Conservation (phyloP, 257 asterid genomes). For the Solanum pennellii region DNA sequence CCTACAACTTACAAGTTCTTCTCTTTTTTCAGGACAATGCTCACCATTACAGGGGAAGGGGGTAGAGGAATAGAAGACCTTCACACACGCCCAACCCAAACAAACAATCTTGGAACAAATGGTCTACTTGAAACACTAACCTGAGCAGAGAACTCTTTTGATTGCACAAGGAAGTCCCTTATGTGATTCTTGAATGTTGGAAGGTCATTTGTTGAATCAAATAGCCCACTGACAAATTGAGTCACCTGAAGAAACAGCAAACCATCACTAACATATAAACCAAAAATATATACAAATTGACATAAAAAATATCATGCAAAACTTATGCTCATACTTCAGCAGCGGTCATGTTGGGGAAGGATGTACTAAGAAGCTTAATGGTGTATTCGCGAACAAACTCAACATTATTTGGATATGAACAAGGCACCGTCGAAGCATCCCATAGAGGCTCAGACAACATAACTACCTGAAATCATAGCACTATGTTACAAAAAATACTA, state of each 20-base stretch:
- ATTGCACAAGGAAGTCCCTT: conserved; percentile 91
- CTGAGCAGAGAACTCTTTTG: conserved; percentile 98
- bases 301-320: background rate
- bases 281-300: background rate
- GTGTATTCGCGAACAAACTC: conserved; percentile 76
- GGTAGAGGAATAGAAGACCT: background rate
- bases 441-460: conserved; percentile 76
- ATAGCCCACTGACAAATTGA: conserved; percentile 78
- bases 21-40: background rate
- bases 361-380: conserved; percentile 70
- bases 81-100: background rate
- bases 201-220: conserved; percentile 61
- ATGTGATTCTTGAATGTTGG: conserved; percentile 73
- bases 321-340: conserved; percentile 45
- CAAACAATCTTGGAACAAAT: background rate
- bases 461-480: conserved; percentile 48
- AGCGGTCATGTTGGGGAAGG: conserved; percentile 94
- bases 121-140: conserved; percentile 17
- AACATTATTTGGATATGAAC: conserved; percentile 62
- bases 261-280: background rate
- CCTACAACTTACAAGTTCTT: too few species aligned
- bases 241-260: conserved; percentile 39
- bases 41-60: background rate
- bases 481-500: background rate
- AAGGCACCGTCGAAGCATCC: conserved; percentile 70